Conservation (phyloP, 768 basidiomycete species). For the Lactarius tabidus region DNA sequence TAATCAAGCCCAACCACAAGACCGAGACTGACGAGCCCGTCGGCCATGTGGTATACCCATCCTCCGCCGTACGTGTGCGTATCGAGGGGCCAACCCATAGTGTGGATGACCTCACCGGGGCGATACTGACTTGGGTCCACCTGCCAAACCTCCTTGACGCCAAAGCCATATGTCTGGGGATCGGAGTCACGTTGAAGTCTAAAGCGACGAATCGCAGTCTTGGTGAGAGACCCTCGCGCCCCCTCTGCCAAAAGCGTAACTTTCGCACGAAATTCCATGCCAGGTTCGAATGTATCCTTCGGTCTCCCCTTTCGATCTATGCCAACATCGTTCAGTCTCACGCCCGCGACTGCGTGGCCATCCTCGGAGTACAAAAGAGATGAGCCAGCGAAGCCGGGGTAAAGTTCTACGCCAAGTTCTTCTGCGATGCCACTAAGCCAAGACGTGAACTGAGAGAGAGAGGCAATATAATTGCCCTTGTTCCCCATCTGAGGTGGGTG, state of each 20-base stretch:
- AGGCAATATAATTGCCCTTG: constrained; percentile 89
- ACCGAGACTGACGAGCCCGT: constrained; percentile 84
- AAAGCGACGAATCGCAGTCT: constrained; percentile 72
- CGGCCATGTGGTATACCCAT: constrained; percentile 95
- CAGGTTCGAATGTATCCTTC: constrained; percentile 90
- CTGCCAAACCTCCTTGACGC: constrained; percentile 97
- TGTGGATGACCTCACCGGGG: constrained; percentile 87
- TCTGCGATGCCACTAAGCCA: constrained; percentile 91
- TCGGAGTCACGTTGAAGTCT: constrained; percentile 62
- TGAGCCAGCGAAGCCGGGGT: constrained; percentile 95
- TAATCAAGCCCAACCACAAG: constrained; percentile 94
- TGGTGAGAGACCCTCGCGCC: constrained; percentile 87
- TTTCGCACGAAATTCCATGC: constrained; percentile 92
- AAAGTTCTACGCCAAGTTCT: constrained; percentile 85
- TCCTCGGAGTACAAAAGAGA: constrained; percentile 67
- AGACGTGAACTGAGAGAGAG: constrained; percentile 80
- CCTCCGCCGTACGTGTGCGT: constrained; percentile 83
- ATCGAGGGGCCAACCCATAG: constrained; percentile 90
- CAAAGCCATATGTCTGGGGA: constrained; percentile 94
- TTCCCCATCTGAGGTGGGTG: constrained; percentile 98
- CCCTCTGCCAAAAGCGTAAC: constrained; percentile 93
- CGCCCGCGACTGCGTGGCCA: constrained; percentile 62
- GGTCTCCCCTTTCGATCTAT: constrained; percentile 68
- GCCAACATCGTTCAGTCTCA: constrained; percentile 92
- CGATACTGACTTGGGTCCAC: constrained; percentile 60